Conservation (phyloP, 2,329 filamentous ascomycete species). For the Aotearoamyces nothofagi region DNA sequence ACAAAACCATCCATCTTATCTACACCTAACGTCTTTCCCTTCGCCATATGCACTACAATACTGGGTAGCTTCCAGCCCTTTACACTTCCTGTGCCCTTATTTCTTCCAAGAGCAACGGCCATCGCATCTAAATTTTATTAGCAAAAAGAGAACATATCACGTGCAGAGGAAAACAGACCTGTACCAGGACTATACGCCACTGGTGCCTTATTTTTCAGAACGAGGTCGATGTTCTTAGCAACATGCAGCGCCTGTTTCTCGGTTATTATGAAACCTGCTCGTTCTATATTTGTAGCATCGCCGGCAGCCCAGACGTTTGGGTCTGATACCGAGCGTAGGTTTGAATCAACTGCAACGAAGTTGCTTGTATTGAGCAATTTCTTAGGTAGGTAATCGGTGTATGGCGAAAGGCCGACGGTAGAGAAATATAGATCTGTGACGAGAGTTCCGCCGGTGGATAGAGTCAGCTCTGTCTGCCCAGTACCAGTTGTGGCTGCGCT, state of each 20-base stretch:
- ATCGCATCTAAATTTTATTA: constrained; percentile 7
- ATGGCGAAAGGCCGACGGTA: constrained; percentile 25
- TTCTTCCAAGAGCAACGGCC: constrained; percentile 13
- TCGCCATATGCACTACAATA: constrained; percentile 9
- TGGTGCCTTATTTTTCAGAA: constrained; percentile 10
- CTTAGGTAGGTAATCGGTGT: constrained; percentile 23
- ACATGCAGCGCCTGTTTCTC: constrained; percentile 8
- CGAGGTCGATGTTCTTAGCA: constrained; percentile 13
- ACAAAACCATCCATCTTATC: too few relatives aligned
- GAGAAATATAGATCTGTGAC: constrained; percentile 33
- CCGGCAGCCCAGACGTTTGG: constrained; percentile 29
- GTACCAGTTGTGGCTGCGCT: constrained; percentile 17
- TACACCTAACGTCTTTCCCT: too few relatives aligned
- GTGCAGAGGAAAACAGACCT: constrained; percentile 6
- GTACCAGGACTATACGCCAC: constrained; percentile 10
- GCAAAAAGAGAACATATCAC: neutral
- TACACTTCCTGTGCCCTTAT: constrained; percentile 10
- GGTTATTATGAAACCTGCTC: constrained; percentile 7
- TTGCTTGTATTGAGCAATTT: too few relatives aligned
- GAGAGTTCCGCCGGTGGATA: constrained; percentile 24
- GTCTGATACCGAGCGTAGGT: too few relatives aligned
- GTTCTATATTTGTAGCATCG: constrained; percentile 28
- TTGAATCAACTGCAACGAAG: too few relatives aligned
- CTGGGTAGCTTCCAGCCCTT: constrained; percentile 13
- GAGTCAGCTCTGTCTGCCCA: constrained; percentile 21